These are phyloP conservation scores for Nakazawaea ishiwadae DNA, from an alignment of 805 yeast species.

Conservation along the genomic window DNA sequence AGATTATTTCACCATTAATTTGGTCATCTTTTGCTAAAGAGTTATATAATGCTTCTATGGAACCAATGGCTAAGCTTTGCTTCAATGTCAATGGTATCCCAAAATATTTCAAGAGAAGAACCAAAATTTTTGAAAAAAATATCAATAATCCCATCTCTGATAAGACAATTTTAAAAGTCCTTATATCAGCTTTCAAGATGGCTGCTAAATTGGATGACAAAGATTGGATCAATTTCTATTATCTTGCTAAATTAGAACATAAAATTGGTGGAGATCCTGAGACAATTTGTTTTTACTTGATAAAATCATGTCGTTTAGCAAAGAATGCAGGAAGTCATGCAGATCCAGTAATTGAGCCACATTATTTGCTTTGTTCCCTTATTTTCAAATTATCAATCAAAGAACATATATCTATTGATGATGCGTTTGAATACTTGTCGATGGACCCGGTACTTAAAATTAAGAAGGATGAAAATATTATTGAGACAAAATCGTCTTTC, in stretches of 20 bases:
- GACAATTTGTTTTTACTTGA: slow-evolving; percentile 35
- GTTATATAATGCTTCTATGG: slow-evolving; percentile 50
- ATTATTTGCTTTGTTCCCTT: slow-evolving; percentile 56
- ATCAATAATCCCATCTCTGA: slow-evolving; percentile 4
- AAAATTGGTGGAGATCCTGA: slow-evolving; percentile 16
- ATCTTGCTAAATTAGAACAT: slow-evolving; percentile 46
- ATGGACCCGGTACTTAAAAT: slow-evolving; percentile 27
- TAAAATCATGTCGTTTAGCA: slow-evolving; percentile 42
- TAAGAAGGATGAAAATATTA: slow-evolving; percentile 15
- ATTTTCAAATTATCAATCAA: slow-evolving; percentile 49
- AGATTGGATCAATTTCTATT: slow-evolving; percentile 62
- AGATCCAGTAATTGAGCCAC: slow-evolving; percentile 74
- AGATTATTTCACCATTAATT: slow-evolving; percentile 34
- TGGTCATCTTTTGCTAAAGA: slow-evolving; percentile 56
- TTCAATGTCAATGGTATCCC: slow-evolving; percentile 39
- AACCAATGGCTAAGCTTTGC: slow-evolving; percentile 62
- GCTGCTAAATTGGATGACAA: slow-evolving; percentile 38
- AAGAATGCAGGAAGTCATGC: slow-evolving; percentile 30
- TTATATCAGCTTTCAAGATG: slow-evolving; percentile 38
- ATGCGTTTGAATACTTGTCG: slow-evolving; percentile 37
- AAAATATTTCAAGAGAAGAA: slow-evolving; percentile 24
- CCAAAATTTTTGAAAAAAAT: slow-evolving; percentile 18
- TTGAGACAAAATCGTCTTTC: slow-evolving; percentile 23
- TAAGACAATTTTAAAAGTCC: slow-evolving; percentile 30
- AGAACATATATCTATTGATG: slow-evolving; percentile 27